Conservation (phyloP, 805 yeast genomes). For the Barnettozyma wickerhamii region DNA sequence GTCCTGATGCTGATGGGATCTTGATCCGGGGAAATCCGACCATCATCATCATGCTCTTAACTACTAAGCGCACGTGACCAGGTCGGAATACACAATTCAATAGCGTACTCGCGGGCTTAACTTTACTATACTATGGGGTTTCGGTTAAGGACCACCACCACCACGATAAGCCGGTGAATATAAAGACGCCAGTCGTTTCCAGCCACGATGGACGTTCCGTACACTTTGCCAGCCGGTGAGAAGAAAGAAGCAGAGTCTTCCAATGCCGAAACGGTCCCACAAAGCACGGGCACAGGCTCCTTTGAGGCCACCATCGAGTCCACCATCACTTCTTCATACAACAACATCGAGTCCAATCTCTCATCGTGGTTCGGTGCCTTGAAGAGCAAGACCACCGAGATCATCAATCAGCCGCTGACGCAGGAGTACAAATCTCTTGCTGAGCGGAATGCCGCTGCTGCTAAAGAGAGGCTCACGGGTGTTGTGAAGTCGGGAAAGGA, state of each 20-base stretch:
- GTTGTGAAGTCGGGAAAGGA: constrained; percentile 33
- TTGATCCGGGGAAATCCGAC: no score
- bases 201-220: background rate
- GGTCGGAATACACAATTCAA: no score
- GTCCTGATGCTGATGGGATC: no score
- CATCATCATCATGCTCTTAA: no score
- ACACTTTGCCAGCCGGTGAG: background rate
- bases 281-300: background rate
- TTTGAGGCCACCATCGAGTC: background rate
- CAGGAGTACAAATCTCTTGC: constrained; percentile 25
- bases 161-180: no score
- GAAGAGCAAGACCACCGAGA: background rate
- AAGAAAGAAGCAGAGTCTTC: background rate
- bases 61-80: no score
- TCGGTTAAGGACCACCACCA: no score
- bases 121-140: no score
- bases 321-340: background rate
- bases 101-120: no score
- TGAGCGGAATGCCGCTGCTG: constrained; percentile 9
- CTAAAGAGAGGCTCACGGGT: constrained; percentile 26
- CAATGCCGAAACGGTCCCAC: background rate
- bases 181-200: background rate
- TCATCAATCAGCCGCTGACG: background rate
- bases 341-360: background rate
- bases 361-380: background rate